These are phyloP conservation scores for Veloporphyrellus conicus DNA, from an alignment of 1,284 basidiomycete genomes.

Conservation along the genomic window DNA sequence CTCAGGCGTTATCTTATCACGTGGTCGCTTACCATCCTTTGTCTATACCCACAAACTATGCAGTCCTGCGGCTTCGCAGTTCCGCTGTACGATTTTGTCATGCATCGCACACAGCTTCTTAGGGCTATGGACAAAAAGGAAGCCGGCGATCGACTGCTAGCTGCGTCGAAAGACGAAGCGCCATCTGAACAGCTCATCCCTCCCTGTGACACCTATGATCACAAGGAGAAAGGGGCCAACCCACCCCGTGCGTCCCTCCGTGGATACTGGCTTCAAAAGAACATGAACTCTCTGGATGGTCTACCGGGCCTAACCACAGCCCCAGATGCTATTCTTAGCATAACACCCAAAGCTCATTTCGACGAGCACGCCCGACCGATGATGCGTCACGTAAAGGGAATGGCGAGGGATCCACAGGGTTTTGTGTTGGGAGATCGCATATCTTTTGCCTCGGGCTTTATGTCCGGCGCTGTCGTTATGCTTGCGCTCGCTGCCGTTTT, in stretches of 20 bases:
- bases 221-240: conserved; percentile 2
- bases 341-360: conserved; percentile 14
- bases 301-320: conserved; percentile 36
- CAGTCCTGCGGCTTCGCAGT: conserved; percentile 56
- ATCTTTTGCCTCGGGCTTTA: conserved; percentile 16
- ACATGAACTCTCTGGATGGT: conserved; percentile 47
- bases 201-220: conserved; percentile 4
- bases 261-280: conserved; percentile 44
- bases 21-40: conserved; percentile 2
- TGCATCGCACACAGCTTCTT: conserved; percentile 41
- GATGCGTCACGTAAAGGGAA: neutral
- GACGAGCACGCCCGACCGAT: conserved; percentile 16
- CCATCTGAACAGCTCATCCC: neutral
- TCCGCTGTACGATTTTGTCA: conserved; percentile 47
- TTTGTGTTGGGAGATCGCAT: conserved; percentile 8
- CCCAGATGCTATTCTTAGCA: conserved; percentile 16
- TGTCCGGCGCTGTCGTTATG: conserved; percentile 7
- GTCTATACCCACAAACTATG: neutral
- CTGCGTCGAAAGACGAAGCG: neutral
- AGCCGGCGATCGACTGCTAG: conserved; percentile 20
- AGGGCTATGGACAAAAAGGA: conserved; percentile 32
- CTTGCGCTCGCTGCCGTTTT: conserved; percentile 11
- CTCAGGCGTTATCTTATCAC: neutral
- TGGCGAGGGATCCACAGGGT: neutral
- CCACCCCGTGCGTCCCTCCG: conserved; percentile 37